Base-by-base conservation (phyloP, 2,329 filamentous ascomycete genomes). In the Knoxdaviesia proteae region DNA sequence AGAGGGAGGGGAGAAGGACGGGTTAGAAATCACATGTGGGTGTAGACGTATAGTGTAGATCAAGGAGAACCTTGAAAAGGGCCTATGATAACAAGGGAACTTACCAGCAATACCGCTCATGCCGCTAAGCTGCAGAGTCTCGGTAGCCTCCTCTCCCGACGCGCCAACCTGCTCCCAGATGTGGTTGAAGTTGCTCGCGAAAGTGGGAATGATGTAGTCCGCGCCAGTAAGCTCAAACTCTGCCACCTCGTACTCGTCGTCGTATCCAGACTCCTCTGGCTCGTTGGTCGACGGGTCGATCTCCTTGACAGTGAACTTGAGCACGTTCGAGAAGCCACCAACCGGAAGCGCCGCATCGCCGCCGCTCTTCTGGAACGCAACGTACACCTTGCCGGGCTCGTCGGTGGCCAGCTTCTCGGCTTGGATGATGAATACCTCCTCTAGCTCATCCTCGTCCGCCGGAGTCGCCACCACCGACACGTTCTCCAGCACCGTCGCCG, bases 271-370 rank as follows among this genome's bases (percentile, higher is more conserved):
- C 10, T 93, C 86, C 59, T 98, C 90, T 1, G 88, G 83, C 61
- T 94, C 86, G 49, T 77, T 75, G n/a, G 84, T 94, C 31, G 81
- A 81, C 5, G 90, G 90, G 53, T 98, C 90, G 50, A 98, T 90
- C 62, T 98, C 90, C 64, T 94, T 96, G 67, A 80, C 90, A 11
- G 86, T 94, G 59, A 98, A 98, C 62, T 90, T 94, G 56, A 98
- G 79, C 36, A 84, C 67, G 61, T 96, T 98, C 50, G 83, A 84
- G 61, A 98, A 93, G 37, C 75, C 81, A 42, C 80, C 77, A 29
- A 81, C 68, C 5, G 86, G 77, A 58, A 92, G 79, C n/a, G 79
- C 72, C 38, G 65, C 69, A 52, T 84, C 82, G 44, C 83, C 86
- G 46, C 70, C 73, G 32, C 75, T 62, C 59, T 92, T 90, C 62